phyloP scores from a whole-genome alignment of 2,329 filamentous ascomycete genomes.

The Neofusicoccum parvum region DNA sequence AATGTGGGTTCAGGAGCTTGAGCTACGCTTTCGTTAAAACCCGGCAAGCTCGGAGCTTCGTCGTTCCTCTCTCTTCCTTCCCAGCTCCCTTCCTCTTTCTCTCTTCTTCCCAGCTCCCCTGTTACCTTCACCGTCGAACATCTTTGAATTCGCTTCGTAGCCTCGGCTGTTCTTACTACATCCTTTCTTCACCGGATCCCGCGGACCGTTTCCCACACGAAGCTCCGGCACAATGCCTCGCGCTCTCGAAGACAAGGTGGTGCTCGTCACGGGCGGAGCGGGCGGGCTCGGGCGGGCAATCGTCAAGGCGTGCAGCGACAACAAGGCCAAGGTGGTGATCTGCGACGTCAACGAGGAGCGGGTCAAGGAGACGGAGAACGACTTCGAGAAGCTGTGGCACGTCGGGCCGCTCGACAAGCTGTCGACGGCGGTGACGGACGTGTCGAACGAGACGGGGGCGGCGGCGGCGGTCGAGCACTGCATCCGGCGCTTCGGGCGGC shows the following conservation, averaged over 20 bases:
- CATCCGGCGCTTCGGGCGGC: conserved; percentile 41
- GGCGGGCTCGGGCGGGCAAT: conserved; percentile 22
- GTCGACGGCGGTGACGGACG: conserved; percentile 7
- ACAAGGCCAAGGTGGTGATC: conserved; percentile 39
- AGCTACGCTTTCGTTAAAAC: background rate
- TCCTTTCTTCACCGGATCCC: background rate
- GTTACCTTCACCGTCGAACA: background rate
- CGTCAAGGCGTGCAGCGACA: conserved; percentile 24
- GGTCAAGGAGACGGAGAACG: conserved; percentile 11
- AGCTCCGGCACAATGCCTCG: background rate
- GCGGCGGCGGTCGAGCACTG: conserved; percentile 10
- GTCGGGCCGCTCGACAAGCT: background rate
- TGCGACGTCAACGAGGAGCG: conserved; percentile 36
- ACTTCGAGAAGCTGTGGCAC: conserved; percentile 13
- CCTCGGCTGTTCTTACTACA: background rate
- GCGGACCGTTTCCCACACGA: too few relatives aligned
- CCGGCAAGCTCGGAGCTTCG: background rate
- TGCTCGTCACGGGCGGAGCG: conserved; percentile 22
- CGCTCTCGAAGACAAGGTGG: conserved; percentile 19
- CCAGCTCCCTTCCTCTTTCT: background rate
- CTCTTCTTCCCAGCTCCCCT: background rate
- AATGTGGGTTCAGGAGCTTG: background rate
- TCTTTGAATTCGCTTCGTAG: background rate
- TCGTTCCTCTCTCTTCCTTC: background rate
- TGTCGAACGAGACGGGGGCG: conserved; percentile 12